Evolutionary conservation across 2,329 filamentous ascomycete genomes (phyloP), one percentile per base, ranked within the genome.

Genomic region (Fusarium proliferatum): DNA sequence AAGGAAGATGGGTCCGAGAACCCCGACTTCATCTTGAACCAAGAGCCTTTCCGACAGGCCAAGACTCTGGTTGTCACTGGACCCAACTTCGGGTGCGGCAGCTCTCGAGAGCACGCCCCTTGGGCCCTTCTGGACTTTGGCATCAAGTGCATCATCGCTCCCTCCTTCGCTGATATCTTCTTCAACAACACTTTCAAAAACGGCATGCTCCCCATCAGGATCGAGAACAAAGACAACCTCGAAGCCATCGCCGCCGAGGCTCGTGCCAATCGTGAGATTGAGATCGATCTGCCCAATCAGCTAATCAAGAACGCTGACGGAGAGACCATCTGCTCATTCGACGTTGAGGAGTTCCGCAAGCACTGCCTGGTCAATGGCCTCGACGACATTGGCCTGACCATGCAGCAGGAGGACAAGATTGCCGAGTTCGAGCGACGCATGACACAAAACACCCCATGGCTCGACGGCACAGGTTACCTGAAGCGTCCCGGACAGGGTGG

Each of bases 111-210:
- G 84, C 96, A 98, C 85, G 96, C 96, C 5, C 96, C 96, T 2
- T 98, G 96, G 96, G 96, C 96, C 10, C 89, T 98, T 30, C 91
- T 97, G 64, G 96, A 98, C 84, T 98, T 98, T 78, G 96, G 96
- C 76, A 97, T 99, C 85, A 94, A 93, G 81, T 96, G 93, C 82
- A 88, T 98, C 79, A 97, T 98, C 77, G 96, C 96, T 2, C 94
- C 94, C 3, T 95, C 93, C 2, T 90, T 89, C 71, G 86, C 83
- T 67, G 83, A 85, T 67, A 99, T 99, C 83, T 98, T 98, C 90
- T 97, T 96, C 90, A 98, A 97, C 90, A 99, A 99, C 88, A 96
- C 93, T n/a, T 98, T 98, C 90, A 98, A 99, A 89, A 99, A 99
- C 86, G 96, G 96, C 86, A 98, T 98, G 96, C 87, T 98, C 72